Percentiles rank a stretch among this genome's conserved stretches.
phyloP scores from a whole-genome alignment of 192 early-diverging fungal species.

The Backusella tarrabulga region DNA sequence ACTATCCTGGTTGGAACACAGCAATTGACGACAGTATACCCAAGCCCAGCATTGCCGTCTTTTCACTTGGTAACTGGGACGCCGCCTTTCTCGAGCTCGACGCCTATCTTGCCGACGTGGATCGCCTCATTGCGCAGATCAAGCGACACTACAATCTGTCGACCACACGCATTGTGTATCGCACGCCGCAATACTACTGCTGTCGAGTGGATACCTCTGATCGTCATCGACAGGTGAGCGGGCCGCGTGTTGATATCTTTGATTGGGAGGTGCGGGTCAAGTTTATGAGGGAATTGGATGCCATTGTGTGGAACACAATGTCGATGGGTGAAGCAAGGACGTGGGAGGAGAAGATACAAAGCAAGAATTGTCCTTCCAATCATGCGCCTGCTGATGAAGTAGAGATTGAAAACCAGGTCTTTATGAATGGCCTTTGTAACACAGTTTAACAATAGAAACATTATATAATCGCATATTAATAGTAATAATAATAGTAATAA shows the following conservation, averaged over 20 bases:
- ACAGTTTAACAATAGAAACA: not conserved
- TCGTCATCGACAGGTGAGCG: conserved; percentile 25
- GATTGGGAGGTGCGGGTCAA: conserved; percentile 20
- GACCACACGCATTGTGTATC: conserved; percentile 33
- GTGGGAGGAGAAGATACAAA: conserved; percentile 27
- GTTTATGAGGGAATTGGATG: conserved; percentile 26
- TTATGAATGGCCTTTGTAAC: conserved; percentile 43
- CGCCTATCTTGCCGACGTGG: conserved; percentile 29
- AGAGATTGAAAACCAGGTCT: conserved; percentile 49
- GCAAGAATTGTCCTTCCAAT: conserved; percentile 41
- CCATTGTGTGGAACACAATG: conserved; percentile 43
- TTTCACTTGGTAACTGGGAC: conserved; percentile 56
- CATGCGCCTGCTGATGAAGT: conserved; percentile 49
- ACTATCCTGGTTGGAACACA: conserved; percentile 34
- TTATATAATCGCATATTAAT: not conserved
- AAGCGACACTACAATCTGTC: conserved; percentile 29
- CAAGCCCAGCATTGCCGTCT: conserved; percentile 27
- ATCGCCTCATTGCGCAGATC: conserved; percentile 26
- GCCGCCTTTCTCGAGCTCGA: conserved; percentile 36
- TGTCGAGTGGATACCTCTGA: conserved; percentile 39
- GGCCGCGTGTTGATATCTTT: conserved; percentile 33
- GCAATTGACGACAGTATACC: conserved; percentile 15
- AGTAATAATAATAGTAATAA: not conserved
- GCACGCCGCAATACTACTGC: conserved; percentile 54
- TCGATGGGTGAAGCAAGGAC: conserved; percentile 35